These are phyloP conservation scores for Posidonia australis DNA, from an alignment of 106 monocot genomes.

Conservation along the genomic window DNA sequence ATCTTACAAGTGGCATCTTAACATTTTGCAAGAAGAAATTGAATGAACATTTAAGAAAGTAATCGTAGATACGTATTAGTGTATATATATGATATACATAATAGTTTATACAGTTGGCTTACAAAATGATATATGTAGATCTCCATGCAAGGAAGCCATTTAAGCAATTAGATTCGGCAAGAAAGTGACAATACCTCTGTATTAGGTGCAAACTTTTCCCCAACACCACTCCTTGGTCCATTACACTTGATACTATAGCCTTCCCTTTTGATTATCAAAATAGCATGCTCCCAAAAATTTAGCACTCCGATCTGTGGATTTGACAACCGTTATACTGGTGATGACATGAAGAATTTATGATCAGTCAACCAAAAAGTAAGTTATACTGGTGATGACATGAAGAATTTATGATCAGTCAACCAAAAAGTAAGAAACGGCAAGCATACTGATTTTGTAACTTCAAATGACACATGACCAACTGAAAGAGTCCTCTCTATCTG, in stretches of 20 bases:
- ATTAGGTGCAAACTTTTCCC: slow-evolving; percentile 62
- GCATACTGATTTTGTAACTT: slow-evolving; percentile 66
- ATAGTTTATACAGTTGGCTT: too few relatives aligned
- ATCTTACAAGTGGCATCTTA: too few relatives aligned
- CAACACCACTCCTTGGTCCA: slow-evolving; percentile 68
- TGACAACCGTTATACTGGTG: background rate
- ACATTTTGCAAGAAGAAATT: too few relatives aligned
- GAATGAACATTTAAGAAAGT: too few relatives aligned
- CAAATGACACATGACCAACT: slow-evolving; percentile 50
- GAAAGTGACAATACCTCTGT: slow-evolving; percentile 37
- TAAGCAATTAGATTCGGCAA: too few relatives aligned
- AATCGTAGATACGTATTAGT: too few relatives aligned
- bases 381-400: too few relatives aligned
- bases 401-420: background rate
- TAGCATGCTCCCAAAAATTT: slow-evolving; percentile 83
- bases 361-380: background rate
- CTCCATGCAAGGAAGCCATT: too few relatives aligned
- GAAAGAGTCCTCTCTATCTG: slow-evolving; percentile 56
- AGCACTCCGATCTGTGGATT: slow-evolving; percentile 47
- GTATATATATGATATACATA: too few relatives aligned
- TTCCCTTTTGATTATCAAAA: slow-evolving; percentile 73
- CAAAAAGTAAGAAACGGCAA: background rate
- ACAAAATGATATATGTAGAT: too few relatives aligned
- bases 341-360: too few relatives aligned
- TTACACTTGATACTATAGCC: slow-evolving; percentile 81